Conservation (phyloP, 306 rosid genomes). For the Arachis hypogaea region DNA sequence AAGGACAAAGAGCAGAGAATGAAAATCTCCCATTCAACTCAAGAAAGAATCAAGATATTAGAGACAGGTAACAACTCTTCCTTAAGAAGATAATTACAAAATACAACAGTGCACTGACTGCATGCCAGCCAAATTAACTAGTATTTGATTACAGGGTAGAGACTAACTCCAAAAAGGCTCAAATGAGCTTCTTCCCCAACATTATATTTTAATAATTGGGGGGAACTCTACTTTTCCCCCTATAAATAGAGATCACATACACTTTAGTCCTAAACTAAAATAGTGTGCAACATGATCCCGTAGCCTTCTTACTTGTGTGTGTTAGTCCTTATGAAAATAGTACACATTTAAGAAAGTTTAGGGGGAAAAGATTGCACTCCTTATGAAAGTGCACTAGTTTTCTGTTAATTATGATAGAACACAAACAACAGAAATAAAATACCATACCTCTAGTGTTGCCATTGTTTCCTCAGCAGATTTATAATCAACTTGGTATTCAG, state of each 20-base stretch:
- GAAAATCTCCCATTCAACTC: constrained; percentile 27
- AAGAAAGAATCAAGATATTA: constrained; percentile 10
- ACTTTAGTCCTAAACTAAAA: too few species aligned
- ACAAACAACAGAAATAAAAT: constrained; percentile 10
- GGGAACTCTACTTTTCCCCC: too few species aligned
- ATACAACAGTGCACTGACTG: constrained; percentile 6
- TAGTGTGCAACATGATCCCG: too few species aligned
- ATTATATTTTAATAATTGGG: neutral
- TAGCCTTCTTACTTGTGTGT: neutral
- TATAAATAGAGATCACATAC: too few species aligned
- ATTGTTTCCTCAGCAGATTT: constrained; percentile 60
- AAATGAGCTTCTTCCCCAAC: constrained; percentile 15
- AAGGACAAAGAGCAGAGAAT: constrained; percentile 1
- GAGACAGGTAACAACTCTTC: neutral
- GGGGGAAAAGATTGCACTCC: too few species aligned
- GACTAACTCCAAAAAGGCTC: constrained; percentile 20
- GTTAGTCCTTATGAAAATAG: constrained; percentile 23
- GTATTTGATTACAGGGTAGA: constrained; percentile 14
- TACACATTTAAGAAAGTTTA: neutral
- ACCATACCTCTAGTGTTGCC: constrained; percentile 74
- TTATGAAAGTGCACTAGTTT: too few species aligned
- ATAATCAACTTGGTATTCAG: constrained; percentile 53
- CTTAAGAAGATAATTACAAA: constrained; percentile 5
- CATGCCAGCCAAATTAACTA: constrained; percentile 17
- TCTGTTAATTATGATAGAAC: too few species aligned